Conservation (phyloP, 2,329 filamentous ascomycete species). For the Phialophora verrucosa region DNA sequence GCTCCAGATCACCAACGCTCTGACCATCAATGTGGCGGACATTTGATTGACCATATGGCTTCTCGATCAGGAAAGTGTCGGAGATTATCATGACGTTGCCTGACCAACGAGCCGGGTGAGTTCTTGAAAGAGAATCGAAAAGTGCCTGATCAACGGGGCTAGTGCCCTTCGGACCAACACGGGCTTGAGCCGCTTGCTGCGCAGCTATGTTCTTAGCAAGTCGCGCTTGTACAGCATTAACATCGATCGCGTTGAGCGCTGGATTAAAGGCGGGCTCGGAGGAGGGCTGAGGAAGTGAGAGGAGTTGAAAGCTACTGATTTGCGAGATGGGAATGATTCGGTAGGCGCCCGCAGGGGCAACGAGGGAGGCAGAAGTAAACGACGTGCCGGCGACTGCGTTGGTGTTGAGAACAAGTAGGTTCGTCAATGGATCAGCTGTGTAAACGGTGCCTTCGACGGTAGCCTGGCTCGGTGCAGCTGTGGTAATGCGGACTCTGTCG, state of each 20-base stretch:
- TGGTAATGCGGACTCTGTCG: conserved; percentile 63
- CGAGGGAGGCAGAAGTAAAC: conserved; percentile 43
- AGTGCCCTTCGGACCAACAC: conserved; percentile 63
- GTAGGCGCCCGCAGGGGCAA: conserved; percentile 59
- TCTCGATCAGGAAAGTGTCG: conserved; percentile 63
- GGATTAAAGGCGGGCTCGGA: conserved; percentile 51
- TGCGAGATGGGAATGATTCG: conserved; percentile 66
- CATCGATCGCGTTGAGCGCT: conserved; percentile 59
- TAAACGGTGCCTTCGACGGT: conserved; percentile 67
- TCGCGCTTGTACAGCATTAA: conserved; percentile 59
- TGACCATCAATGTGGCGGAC: conserved; percentile 53
- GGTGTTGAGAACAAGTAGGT: conserved; percentile 66
- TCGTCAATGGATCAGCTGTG: conserved; percentile 65
- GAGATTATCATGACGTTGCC: conserved; percentile 64
- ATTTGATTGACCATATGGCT: conserved; percentile 64
- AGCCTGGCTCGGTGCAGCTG: conserved; percentile 55
- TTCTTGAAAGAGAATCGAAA: conserved; percentile 66
- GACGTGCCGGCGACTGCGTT: conserved; percentile 49
- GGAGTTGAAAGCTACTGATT: conserved; percentile 63
- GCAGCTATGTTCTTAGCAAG: conserved; percentile 62
- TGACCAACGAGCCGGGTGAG: conserved; percentile 67
- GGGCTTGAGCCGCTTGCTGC: conserved; percentile 63
- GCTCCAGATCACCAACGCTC: conserved; percentile 47
- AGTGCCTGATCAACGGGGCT: conserved; percentile 67
- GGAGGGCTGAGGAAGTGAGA: conserved; percentile 50